Percentiles rank a stretch among this genome's conserved stretches.
Evolutionary conservation across 441 rosid species (phyloP).

Genomic region (Pelargonium fulgidum): DNA sequence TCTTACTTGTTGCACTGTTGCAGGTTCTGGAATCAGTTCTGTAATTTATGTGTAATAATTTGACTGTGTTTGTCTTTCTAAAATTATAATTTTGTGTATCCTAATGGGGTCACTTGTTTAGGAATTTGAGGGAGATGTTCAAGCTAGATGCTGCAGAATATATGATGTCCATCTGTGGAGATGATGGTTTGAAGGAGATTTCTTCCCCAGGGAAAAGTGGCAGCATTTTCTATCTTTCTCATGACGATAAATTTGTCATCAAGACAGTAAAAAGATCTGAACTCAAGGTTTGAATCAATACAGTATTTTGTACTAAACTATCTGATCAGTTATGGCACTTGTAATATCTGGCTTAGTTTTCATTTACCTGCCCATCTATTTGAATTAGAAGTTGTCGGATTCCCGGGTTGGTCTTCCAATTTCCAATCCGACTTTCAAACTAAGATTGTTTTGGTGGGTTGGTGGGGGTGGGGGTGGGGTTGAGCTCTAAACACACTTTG

Average conservation of each 20-base stretch:
- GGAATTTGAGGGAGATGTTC: conserved; percentile 97
- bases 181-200: conserved; percentile 78
- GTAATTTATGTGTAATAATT: too few species aligned
- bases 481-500: too few species aligned
- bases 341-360: background rate
- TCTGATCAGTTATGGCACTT: background rate
- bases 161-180: conserved; percentile 99
- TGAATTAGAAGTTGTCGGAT: too few species aligned
- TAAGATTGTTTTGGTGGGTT: too few species aligned
- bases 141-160: conserved; percentile 95
- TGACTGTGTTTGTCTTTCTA: too few species aligned
- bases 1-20: too few species aligned
- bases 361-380: too few species aligned
- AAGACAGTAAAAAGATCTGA: conserved; percentile 80
- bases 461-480: too few species aligned
- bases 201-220: conserved; percentile 96
- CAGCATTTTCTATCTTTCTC: conserved; percentile 90
- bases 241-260: conserved; percentile 83
- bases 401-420: too few species aligned
- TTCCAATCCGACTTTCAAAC: too few species aligned
- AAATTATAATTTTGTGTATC: too few species aligned
- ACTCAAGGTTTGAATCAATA: conserved; percentile 55
- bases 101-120: conserved; percentile 17
- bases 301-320: background rate
- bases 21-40: too few species aligned